These are phyloP conservation scores for Smittium culicis DNA, from an alignment of 371 early-diverging fungal species.

Conservation along the genomic window DNA sequence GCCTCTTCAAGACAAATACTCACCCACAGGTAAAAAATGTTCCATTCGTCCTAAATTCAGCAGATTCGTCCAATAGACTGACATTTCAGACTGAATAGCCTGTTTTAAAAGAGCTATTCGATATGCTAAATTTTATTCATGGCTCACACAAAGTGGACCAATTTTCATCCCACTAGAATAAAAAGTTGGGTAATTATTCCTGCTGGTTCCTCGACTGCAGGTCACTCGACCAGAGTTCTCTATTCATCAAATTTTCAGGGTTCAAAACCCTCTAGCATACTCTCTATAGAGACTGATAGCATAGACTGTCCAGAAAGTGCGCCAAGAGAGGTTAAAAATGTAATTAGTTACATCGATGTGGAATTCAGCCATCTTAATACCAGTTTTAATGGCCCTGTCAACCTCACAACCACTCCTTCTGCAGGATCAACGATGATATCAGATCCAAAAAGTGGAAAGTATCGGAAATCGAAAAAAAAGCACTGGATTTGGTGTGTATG, in stretches of 20 bases:
- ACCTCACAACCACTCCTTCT: background rate
- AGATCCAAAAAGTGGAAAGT: background rate
- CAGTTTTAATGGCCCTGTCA: background rate
- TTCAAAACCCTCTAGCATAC: constrained; percentile 14
- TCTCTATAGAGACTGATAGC: constrained; percentile 26
- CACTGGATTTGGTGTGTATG: background rate
- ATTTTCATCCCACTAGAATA: constrained; percentile 21
- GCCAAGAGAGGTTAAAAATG: constrained; percentile 4
- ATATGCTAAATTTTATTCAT: background rate
- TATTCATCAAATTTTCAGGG: constrained; percentile 17
- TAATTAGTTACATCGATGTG: constrained; percentile 7
- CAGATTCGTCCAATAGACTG: background rate
- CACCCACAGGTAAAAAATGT: background rate
- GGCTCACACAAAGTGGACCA: constrained; percentile 18
- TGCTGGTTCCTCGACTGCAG: constrained; percentile 16
- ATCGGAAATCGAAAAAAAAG: background rate
- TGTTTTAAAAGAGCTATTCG: constrained; percentile 8
- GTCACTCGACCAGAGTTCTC: constrained; percentile 21
- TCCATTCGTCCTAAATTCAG: background rate
- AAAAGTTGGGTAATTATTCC: constrained; percentile 15
- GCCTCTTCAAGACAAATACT: background rate
- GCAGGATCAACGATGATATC: background rate
- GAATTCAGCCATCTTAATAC: background rate
- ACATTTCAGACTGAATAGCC: constrained; percentile 6
- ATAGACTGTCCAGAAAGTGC: constrained; percentile 16